These are phyloP conservation scores for Phytophthora tentaculata DNA, from an alignment of 352 stramenopile species.

Conservation along the genomic window DNA sequence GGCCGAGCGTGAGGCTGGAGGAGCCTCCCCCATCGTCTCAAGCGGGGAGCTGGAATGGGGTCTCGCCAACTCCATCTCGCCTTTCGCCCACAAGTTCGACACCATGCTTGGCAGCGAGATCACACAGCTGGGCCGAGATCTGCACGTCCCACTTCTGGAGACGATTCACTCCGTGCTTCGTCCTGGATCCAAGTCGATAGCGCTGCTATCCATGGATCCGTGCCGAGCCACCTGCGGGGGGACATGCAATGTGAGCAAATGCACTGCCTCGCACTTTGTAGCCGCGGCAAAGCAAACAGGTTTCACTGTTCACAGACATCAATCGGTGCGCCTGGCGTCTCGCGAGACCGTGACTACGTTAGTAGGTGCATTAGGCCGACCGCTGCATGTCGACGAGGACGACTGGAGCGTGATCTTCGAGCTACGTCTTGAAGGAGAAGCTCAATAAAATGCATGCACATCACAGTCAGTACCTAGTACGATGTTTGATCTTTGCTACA, in stretches of 20 bases:
- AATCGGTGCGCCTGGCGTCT: slow-evolving; percentile 41
- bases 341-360: slow-evolving; percentile 35
- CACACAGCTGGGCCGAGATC: slow-evolving; percentile 53
- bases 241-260: slow-evolving; percentile 52
- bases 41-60: slow-evolving; percentile 50
- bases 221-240: slow-evolving; percentile 46
- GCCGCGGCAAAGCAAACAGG: slow-evolving; percentile 38
- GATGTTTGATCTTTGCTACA: no score
- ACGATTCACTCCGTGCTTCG: slow-evolving; percentile 44
- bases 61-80: slow-evolving; percentile 31
- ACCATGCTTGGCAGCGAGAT: slow-evolving; percentile 67
- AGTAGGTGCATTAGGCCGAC: slow-evolving; percentile 50
- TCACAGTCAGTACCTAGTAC: no score
- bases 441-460: slow-evolving; percentile 18
- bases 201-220: slow-evolving; percentile 65
- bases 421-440: slow-evolving; percentile 33
- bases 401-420: slow-evolving; percentile 65
- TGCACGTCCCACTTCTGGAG: slow-evolving; percentile 51
- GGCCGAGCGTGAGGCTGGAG: slow-evolving; percentile 14
- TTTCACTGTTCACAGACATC: slow-evolving; percentile 49
- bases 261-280: slow-evolving; percentile 64
- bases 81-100: slow-evolving; percentile 51
- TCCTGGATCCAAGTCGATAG: slow-evolving; percentile 33
- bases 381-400: slow-evolving; percentile 53
- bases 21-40: slow-evolving; percentile 15